Evolutionary conservation across 768 basidiomycete species (phyloP).

Genomic region (Naganishia vishniacii): DNA sequence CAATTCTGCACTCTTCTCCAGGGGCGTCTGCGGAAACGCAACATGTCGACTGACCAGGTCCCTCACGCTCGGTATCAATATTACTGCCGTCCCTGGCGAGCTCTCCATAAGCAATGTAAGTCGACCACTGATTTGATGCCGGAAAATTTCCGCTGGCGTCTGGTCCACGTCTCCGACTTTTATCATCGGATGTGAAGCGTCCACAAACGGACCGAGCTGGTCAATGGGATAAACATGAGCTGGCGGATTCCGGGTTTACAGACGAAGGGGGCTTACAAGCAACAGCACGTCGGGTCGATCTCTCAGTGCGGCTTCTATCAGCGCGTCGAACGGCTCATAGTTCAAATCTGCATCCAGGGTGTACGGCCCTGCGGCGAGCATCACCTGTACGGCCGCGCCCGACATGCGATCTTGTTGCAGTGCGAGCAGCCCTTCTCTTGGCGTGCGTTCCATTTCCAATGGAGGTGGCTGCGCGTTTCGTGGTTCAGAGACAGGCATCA

Average conservation of each 20-base stretch:
- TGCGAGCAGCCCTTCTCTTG: constrained; percentile 50
- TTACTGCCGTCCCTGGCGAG: constrained; percentile 64
- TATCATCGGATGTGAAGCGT: constrained; percentile 66
- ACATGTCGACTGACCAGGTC: constrained; percentile 74
- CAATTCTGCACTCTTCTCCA: constrained; percentile 44
- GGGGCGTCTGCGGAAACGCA: constrained; percentile 70
- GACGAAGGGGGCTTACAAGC: constrained; percentile 55
- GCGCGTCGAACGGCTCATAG: constrained; percentile 64
- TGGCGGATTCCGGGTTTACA: constrained; percentile 21
- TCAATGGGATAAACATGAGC: background rate
- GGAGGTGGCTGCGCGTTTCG: constrained; percentile 58
- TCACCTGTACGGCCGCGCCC: constrained; percentile 60
- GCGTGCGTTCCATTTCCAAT: constrained; percentile 49
- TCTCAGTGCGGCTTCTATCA: constrained; percentile 60
- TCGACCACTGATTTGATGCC: constrained; percentile 57
- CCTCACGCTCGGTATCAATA: constrained; percentile 74
- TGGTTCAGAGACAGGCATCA: background rate
- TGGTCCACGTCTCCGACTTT: constrained; percentile 67
- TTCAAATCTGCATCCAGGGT: constrained; percentile 70
- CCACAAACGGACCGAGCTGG: constrained; percentile 88
- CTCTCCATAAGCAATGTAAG: constrained; percentile 58
- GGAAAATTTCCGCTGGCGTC: constrained; percentile 65
- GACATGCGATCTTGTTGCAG: constrained; percentile 48
- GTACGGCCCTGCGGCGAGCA: constrained; percentile 78
- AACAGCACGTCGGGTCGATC: constrained; percentile 70